Conservation (phyloP, 1,284 basidiomycete genomes). For the Marasmius fiardii region DNA sequence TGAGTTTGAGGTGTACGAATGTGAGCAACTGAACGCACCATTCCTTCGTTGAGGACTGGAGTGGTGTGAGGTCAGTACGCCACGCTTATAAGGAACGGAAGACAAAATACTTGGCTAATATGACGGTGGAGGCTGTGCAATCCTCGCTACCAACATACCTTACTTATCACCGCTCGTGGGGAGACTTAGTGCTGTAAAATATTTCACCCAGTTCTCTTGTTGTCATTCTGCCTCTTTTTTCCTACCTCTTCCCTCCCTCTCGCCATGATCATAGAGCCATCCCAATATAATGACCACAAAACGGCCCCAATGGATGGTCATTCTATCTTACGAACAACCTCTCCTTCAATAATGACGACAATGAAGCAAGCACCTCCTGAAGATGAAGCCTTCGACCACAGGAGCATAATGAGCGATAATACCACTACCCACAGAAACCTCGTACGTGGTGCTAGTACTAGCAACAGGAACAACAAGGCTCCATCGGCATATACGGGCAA, state of each 20-base stretch:
- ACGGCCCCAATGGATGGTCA: background rate
- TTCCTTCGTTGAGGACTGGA: too few relatives aligned
- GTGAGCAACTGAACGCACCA: too few relatives aligned
- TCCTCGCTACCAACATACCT: background rate
- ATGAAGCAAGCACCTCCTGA: constrained; percentile 6
- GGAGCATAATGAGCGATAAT: constrained; percentile 13
- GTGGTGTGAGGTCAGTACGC: too few relatives aligned
- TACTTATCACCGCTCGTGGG: background rate
- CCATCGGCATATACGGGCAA: background rate
- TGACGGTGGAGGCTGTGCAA: background rate
- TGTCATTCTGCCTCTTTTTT: background rate
- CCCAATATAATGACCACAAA: background rate
- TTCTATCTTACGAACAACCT: background rate
- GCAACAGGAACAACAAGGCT: background rate
- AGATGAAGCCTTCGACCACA: constrained; percentile 22
- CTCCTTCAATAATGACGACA: background rate
- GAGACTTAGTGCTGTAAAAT: background rate
- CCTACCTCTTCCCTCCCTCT: background rate
- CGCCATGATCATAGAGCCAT: background rate
- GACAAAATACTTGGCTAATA: too few relatives aligned
- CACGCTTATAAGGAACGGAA: too few relatives aligned
- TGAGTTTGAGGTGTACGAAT: too few relatives aligned
- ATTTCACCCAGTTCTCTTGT: background rate
- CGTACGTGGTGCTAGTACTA: constrained; percentile 15
- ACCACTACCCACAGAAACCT: constrained; percentile 14